Base-by-base conservation (phyloP, 1,284 basidiomycete genomes). In the Apiotrichum montevideense region DNA sequence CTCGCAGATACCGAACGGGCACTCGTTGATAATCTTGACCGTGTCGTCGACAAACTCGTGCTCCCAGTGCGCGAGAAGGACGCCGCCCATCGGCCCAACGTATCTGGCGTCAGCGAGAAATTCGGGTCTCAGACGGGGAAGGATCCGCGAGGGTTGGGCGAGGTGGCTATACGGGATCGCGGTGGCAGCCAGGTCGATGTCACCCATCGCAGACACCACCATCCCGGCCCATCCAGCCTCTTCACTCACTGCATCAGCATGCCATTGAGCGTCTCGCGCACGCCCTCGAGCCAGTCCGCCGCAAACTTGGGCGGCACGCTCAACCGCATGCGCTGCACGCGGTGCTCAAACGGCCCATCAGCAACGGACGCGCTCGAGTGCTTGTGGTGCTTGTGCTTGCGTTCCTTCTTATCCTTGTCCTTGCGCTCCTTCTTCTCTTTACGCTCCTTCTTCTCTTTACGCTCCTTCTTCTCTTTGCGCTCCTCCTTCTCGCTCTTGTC, bases 271-370 rank as follows among this genome's bases (percentile, higher is more conserved):
- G 91, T 85, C 76, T 97, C 91, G 66, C 86, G 83, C 11, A 85
- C 88, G 9, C 93, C 93, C 45, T 76, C 79, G 34, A 81, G 78
- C 46, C 85, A 83, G 75, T 87, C 83, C 50, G 77, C 82, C 8
- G 87, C 82, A 74, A 90, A 95, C 54, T 87, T 81, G 1, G 92
- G 92, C 29, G 92, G 83, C 21, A 96, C 81, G n/a, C 88, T 86
- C 40, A 95, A 77, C 21, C 82, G 78, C 64, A 93, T 80, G 14
- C 83, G 82, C 14, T 87, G 83, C 29, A 79, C 80, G 61, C 88
- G 79, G 50, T 85, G 77, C 62, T 82, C 80, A 71, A 93, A 94
- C n/a, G 75, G 73, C 67, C 88, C 84, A 37, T 57, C 60, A 41
- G 46, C 56, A 7, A 11, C 15, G 54, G 32, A 32, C 29, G 11